Evolutionary conservation across 108 stramenopile genomes (phyloP).

Genomic region (Nannochloropsis salina): DNA sequence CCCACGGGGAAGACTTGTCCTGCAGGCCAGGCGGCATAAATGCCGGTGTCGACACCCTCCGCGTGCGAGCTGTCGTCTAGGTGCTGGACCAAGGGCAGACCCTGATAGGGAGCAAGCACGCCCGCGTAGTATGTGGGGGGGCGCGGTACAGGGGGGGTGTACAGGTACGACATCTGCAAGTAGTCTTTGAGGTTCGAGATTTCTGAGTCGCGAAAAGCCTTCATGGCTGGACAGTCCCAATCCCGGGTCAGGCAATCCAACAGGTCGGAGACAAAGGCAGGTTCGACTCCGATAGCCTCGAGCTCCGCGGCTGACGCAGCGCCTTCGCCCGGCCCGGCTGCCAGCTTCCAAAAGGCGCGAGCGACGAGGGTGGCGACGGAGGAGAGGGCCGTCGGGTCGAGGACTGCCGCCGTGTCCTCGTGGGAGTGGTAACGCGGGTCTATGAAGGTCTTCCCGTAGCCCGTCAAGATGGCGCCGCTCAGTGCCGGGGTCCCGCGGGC

Average conservation of each 20-base stretch:
- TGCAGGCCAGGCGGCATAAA: constrained; percentile 5
- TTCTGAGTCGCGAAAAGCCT: not conserved
- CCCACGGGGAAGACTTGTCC: not conserved
- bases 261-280: not conserved
- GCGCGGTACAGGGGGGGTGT: not conserved
- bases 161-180: not conserved
- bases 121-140: not conserved
- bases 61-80: no score
- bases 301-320: not conserved
- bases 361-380: not conserved
- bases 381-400: not conserved
- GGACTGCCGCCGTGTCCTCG: not conserved
- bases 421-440: constrained; percentile 14
- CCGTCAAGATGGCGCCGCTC: not conserved
- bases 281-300: not conserved
- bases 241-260: not conserved
- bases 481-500: not conserved
- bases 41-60: not conserved
- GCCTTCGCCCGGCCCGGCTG: not conserved
- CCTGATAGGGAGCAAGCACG: not conserved
- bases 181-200: not conserved
- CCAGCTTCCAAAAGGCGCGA: not conserved
- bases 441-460: not conserved
- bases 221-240: not conserved
- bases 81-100: not conserved